Percentiles rank a stretch among this genome's conserved stretches.
Conservation (phyloP, 257 asterid genomes). For the Mentha longifolia region DNA sequence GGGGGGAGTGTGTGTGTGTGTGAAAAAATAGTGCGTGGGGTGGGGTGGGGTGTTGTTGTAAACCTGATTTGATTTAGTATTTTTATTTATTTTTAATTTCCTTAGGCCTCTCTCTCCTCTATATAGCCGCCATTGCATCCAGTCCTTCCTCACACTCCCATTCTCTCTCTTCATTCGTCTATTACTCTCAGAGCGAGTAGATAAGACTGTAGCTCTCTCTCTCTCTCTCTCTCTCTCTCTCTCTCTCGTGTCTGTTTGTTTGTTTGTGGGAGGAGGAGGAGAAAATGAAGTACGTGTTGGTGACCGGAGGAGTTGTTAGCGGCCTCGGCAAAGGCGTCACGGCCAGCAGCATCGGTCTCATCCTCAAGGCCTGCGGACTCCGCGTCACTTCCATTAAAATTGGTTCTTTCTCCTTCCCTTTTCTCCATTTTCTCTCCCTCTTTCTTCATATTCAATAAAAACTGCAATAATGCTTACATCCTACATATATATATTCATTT, state of each 20-base stretch:
- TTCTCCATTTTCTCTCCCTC: background rate
- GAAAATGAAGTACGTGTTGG: constrained; percentile 91
- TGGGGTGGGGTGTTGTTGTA: constrained; percentile 22
- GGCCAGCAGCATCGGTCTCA: constrained; percentile 94
- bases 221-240: background rate
- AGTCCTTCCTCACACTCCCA: constrained; percentile 13
- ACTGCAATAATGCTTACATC: constrained; percentile 24
- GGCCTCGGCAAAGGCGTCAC: constrained; percentile 98
- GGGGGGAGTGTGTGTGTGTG: background rate
- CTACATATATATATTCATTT: background rate
- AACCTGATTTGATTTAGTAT: constrained; percentile 32
- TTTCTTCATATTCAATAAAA: background rate
- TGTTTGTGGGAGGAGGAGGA: background rate
- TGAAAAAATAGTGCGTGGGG: constrained; percentile 20
- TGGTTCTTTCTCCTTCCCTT: constrained; percentile 47
- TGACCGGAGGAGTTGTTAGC: constrained; percentile 95
- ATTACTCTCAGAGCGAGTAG: background rate
- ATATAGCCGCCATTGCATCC: constrained; percentile 73
- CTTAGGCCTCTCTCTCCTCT: constrained; percentile 19
- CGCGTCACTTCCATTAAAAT: constrained; percentile 92
- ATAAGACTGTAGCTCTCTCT: background rate
- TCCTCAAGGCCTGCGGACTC: constrained; percentile 88
- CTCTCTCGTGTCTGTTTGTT: background rate
- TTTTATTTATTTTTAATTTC: background rate
- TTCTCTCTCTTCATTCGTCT: background rate